These are phyloP conservation scores for Aeschynomene evenia DNA, from an alignment of 306 rosid species.

Conservation along the genomic window DNA sequence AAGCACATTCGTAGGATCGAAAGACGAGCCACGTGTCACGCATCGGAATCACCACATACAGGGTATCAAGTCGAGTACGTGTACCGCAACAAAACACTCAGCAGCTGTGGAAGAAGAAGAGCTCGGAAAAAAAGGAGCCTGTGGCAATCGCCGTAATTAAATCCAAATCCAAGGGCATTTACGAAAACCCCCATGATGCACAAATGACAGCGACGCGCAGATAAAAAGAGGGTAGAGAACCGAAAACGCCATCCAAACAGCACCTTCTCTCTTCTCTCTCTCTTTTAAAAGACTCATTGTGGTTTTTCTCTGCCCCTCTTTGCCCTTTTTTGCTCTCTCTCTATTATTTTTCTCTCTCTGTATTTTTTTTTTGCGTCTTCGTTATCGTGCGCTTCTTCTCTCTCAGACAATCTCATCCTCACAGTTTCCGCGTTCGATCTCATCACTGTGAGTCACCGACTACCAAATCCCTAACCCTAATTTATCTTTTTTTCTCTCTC, in stretches of 20 bases:
- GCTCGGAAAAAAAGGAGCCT: constrained; percentile 35
- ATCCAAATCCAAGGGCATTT: constrained; percentile 40
- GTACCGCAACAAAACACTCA: background rate
- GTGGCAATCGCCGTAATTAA: constrained; percentile 36
- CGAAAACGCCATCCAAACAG: constrained; percentile 71
- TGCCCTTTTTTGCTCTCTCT: constrained; percentile 31
- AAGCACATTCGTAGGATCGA: constrained; percentile 23
- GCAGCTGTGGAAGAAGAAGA: background rate
- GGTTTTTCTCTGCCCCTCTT: constrained; percentile 49
- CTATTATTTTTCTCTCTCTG: constrained; percentile 9
- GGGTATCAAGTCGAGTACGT: background rate
- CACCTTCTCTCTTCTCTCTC: constrained; percentile 52
- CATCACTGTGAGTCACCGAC: constrained; percentile 46
- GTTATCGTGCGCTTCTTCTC: constrained; percentile 44
- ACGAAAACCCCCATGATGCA: background rate
- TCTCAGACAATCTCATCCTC: constrained; percentile 45
- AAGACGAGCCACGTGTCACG: constrained; percentile 3
- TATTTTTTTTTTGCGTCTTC: constrained; percentile 34
- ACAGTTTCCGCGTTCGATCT: constrained; percentile 45
- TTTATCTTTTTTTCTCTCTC: constrained; percentile 15
- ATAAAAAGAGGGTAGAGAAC: constrained; percentile 38
- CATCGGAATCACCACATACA: constrained; percentile 4
- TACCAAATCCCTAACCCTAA: constrained; percentile 47
- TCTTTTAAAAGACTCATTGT: constrained; percentile 57
- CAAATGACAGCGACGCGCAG: constrained; percentile 64